Percentiles rank a stretch among this genome's conserved stretches.
Conservation (phyloP, 2,329 filamentous ascomycete genomes). For the Chrysoporthe puriensis region DNA sequence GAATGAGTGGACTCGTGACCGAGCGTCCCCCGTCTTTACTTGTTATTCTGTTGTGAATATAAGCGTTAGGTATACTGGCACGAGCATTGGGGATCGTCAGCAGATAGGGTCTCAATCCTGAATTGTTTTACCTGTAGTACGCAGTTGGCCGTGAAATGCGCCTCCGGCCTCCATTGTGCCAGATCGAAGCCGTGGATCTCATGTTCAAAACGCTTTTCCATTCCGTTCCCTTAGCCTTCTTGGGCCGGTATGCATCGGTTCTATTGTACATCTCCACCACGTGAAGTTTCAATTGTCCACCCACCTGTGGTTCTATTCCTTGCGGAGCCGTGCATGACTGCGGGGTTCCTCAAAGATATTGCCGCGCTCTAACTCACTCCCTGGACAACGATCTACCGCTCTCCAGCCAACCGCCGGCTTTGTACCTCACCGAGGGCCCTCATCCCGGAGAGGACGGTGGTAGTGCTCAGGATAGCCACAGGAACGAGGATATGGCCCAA, state of each 20-base stretch:
- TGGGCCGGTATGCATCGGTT: slow-evolving; percentile 15
- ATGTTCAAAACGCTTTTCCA: slow-evolving; percentile 9
- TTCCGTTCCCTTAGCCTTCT: slow-evolving; percentile 3
- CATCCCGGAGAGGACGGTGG: slow-evolving; percentile 84
- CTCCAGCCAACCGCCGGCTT: slow-evolving; percentile 77
- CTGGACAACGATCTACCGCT: slow-evolving; percentile 48
- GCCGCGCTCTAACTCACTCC: neutral
- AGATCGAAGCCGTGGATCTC: neutral
- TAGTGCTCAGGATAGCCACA: slow-evolving; percentile 66
- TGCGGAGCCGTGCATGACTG: neutral
- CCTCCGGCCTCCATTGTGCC: neutral
- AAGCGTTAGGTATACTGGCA: neutral
- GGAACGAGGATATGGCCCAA: slow-evolving; percentile 86
- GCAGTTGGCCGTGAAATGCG: neutral
- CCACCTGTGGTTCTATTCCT: neutral
- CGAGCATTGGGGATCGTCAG: neutral
- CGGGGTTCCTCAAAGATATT: neutral
- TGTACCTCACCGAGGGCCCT: slow-evolving; percentile 93
- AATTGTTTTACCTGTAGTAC: neutral
- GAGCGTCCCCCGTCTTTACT: neutral
- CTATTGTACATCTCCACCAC: slow-evolving; percentile 21
- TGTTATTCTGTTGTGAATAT: neutral
- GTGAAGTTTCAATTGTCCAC: neutral
- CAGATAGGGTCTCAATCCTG: neutral
- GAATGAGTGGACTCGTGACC: no score